Conservation (phyloP, 352 stramenopile genomes). For the Pythium aristosporum region DNA sequence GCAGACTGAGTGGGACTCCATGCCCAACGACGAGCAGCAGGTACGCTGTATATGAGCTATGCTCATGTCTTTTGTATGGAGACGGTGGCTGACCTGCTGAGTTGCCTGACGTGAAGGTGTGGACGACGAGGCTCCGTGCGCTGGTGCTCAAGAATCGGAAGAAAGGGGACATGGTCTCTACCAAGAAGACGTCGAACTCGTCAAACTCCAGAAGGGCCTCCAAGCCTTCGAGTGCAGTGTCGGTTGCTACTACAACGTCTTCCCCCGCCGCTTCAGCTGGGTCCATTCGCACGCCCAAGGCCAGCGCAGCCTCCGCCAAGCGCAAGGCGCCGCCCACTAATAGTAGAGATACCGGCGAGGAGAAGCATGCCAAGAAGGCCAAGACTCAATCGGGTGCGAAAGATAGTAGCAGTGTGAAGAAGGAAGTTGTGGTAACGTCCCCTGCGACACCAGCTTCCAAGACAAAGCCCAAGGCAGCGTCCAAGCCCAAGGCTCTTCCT, state of each 20-base stretch:
- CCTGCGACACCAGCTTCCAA: neutral
- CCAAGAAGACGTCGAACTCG: slow-evolving; percentile 2
- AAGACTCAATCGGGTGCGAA: slow-evolving; percentile 4
- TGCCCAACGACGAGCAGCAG: slow-evolving; percentile 34
- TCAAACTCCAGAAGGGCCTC: neutral
- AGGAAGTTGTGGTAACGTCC: neutral
- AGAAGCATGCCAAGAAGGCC: slow-evolving; percentile 20
- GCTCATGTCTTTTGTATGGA: neutral
- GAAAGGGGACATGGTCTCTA: neutral
- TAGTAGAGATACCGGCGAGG: neutral
- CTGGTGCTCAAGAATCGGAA: slow-evolving; percentile 8
- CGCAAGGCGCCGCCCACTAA: slow-evolving; percentile 5
- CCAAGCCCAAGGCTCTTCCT: neutral
- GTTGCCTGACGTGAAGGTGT: neutral
- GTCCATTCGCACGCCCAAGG: neutral
- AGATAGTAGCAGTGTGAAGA: slow-evolving; percentile 3
- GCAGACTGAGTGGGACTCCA: slow-evolving; percentile 28
- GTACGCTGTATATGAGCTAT: slow-evolving; percentile 13
- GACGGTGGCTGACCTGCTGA: neutral
- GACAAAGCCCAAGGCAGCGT: neutral
- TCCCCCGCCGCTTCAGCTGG: neutral
- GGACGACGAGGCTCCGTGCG: slow-evolving; percentile 5
- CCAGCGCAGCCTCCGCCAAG: slow-evolving; percentile 7
- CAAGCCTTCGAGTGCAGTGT: neutral
- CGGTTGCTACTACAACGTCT: neutral